Percentiles rank a stretch among this genome's conserved stretches.
phyloP scores from a whole-genome alignment of 306 rosid genomes.

The Carpinus viminea region DNA sequence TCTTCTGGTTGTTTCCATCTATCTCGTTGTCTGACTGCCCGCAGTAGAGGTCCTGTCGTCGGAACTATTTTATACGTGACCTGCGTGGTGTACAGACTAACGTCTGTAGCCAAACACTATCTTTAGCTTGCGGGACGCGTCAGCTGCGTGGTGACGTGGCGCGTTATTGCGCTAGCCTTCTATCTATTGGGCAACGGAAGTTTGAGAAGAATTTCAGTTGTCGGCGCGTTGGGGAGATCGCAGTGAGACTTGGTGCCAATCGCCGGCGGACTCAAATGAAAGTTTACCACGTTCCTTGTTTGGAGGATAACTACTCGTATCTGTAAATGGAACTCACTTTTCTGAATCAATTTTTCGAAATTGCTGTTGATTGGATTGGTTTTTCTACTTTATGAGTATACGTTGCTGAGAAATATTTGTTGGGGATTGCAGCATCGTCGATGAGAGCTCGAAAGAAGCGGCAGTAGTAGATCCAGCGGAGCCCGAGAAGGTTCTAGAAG shows the following conservation, averaged over 20 bases:
- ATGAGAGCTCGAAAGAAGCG: conserved; percentile 78
- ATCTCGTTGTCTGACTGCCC: too few species aligned
- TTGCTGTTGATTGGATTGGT: neutral
- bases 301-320: conserved; percentile 61
- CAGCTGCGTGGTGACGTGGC: too few species aligned
- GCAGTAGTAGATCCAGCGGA: conserved; percentile 93
- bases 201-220: too few species aligned
- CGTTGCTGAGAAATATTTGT: neutral
- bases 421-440: conserved; percentile 55
- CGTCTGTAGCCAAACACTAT: too few species aligned
- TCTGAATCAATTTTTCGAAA: neutral
- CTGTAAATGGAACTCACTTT: conserved; percentile 25
- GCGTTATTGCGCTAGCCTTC: too few species aligned
- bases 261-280: conserved; percentile 27
- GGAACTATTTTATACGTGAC: too few species aligned
- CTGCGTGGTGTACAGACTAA: too few species aligned
- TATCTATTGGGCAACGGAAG: too few species aligned
- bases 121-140: too few species aligned
- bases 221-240: neutral
- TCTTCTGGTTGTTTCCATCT: too few species aligned
- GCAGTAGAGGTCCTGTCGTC: too few species aligned
- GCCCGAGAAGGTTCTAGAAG: conserved; percentile 75
- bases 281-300: conserved; percentile 41
- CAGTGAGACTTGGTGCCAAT: neutral
- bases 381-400: neutral